Evolutionary conservation across 2,329 filamentous ascomycete genomes (phyloP).

Genomic region (Aspergillus texensis): DNA sequence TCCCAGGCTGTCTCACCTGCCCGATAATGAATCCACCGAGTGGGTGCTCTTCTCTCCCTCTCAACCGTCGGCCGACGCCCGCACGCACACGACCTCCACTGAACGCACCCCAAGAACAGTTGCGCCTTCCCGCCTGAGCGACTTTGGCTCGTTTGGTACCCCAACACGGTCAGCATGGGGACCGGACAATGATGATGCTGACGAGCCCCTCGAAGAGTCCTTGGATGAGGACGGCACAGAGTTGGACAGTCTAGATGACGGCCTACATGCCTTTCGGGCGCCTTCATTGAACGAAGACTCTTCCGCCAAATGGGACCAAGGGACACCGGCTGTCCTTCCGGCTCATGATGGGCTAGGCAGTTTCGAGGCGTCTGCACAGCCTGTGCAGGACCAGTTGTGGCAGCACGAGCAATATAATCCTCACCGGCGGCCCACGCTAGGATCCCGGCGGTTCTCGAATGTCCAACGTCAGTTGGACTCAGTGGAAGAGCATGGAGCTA

Average conservation of each 20-base stretch:
- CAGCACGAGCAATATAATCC: slow-evolving; percentile 87
- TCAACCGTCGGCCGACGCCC: slow-evolving; percentile 66
- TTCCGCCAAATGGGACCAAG: slow-evolving; percentile 54
- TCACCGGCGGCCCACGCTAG: slow-evolving; percentile 56
- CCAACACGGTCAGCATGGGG: slow-evolving; percentile 60
- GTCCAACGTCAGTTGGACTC: slow-evolving; percentile 60
- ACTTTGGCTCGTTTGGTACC: slow-evolving; percentile 77
- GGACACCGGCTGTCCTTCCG: slow-evolving; percentile 74
- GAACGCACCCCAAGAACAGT: slow-evolving; percentile 67
- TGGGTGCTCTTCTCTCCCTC: slow-evolving; percentile 93
- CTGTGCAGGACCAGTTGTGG: slow-evolving; percentile 81
- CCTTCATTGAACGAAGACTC: slow-evolving; percentile 49
- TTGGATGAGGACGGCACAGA: slow-evolving; percentile 65
- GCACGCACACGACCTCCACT: slow-evolving; percentile 68
- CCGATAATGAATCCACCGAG: slow-evolving; percentile 76
- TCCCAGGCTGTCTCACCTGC: slow-evolving; percentile 37
- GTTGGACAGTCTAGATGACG: slow-evolving; percentile 90
- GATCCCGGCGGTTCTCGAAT: slow-evolving; percentile 56
- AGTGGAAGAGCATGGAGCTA: slow-evolving; percentile 59
- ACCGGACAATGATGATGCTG: slow-evolving; percentile 15
- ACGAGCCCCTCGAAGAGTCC: slow-evolving; percentile 59
- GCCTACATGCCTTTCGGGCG: slow-evolving; percentile 83
- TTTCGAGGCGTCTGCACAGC: slow-evolving; percentile 68
- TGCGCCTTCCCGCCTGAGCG: slow-evolving; percentile 74
- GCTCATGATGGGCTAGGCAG: slow-evolving; percentile 89